Conservation (phyloP, 805 yeast genomes). For the Candida tibetensis region DNA sequence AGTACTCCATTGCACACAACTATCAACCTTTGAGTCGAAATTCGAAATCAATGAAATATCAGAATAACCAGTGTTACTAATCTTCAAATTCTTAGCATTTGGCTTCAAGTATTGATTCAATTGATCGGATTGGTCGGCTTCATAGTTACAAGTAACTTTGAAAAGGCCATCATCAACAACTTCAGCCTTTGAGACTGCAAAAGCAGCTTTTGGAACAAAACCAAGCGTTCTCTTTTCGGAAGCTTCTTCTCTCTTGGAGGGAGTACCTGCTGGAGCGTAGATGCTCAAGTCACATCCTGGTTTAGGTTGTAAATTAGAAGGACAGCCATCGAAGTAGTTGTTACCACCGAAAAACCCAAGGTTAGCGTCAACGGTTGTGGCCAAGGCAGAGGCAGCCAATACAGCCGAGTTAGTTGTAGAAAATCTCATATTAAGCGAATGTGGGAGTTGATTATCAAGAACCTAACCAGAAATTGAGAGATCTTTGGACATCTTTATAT, state of each 20-base stretch:
- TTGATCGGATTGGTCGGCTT: constrained; percentile 19
- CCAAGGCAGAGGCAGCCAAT: constrained; percentile 7
- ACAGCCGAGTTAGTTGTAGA: constrained; percentile 1
- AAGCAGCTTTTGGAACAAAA: constrained; percentile 22
- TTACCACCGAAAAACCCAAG: constrained; percentile 3
- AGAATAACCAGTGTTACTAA: constrained; percentile 22
- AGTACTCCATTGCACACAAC: constrained; percentile 21
- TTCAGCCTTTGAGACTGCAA: constrained; percentile 22
- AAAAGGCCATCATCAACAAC: constrained; percentile 17
- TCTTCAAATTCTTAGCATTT: constrained; percentile 15
- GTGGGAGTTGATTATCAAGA: constrained; percentile 1
- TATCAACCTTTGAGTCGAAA: constrained; percentile 11
- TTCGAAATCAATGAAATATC: constrained; percentile 14
- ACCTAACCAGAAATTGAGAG: background rate
- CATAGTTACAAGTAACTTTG: constrained; percentile 22
- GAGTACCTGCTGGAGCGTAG: constrained; percentile 2
- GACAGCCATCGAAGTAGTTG: constrained; percentile 7
- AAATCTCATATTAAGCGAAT: constrained; percentile 5
- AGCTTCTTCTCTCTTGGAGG: constrained; percentile 3
- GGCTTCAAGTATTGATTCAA: constrained; percentile 14
- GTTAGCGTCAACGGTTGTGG: constrained; percentile 8
- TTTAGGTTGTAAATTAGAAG: background rate
- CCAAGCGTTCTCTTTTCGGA: constrained; percentile 7
- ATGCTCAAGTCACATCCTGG: constrained; percentile 3
- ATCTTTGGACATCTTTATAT: background rate